Evolutionary conservation across 192 early-diverging fungal genomes (phyloP), one percentile per base, ranked within the genome.

Genomic region (Powellomyces hirtus): DNA sequence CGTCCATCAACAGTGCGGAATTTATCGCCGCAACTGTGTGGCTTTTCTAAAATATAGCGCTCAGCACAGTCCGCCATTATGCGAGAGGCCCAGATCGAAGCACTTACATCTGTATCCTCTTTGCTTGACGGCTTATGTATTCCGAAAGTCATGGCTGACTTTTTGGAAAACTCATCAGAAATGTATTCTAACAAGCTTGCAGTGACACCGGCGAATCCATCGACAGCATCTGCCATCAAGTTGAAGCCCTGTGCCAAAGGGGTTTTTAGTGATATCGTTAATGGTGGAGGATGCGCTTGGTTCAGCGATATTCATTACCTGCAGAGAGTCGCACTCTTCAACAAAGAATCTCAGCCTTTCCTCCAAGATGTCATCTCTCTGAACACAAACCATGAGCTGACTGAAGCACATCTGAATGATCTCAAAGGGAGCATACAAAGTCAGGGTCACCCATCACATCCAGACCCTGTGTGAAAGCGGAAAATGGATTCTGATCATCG

Each of bases 401-500:
- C 8, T 16, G 33, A 68, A 26, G 10, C 22, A 68, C 18, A 20
- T 18, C n/a, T n/a, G n/a, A n/a, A n/a, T n/a, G n/a, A n/a, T n/a
- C n/a, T n/a, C n/a, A n/a, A n/a, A n/a, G n/a, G n/a, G n/a, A n/a
- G n/a, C 70, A 52, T 30, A 72, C 61, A 46, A 59, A 55, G 38
- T 73, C 60, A 14, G 50, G 22, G 38, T 73, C 57, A 14, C 45
- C 45, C 10, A 86, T 76, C 59, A 81, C 70, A 37, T 77, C 79
- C 34, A 36, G 18, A 18, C 85, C 86, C 50, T 90, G 86, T 18
- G 74, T 77, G 64, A 77, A 89, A 40, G 77, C 75, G 40, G 75
- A 75, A 70, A 86, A 83, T 42, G 80, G 77, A 60, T 83, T 80
- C 52, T 79, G 36, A 26, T 80, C 75, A 69, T 85, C 85, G 36